These are phyloP conservation scores for Saccharomyces eubayanus DNA, from an alignment of 805 yeast genomes.

Conservation along the genomic window DNA sequence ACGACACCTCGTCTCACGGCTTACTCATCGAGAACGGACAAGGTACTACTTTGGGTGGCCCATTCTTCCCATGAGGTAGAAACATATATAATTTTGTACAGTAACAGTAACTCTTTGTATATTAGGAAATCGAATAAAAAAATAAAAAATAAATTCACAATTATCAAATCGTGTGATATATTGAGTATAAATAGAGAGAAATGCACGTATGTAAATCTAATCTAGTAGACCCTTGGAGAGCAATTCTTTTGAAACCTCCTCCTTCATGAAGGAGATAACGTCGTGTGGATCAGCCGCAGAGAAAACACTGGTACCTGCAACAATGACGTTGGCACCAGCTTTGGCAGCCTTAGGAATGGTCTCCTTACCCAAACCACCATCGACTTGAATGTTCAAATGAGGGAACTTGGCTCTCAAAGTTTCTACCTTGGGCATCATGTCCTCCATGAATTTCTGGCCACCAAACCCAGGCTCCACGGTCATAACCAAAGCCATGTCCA, in stretches of 20 bases:
- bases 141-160: not conserved
- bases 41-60: slow-evolving; percentile 83
- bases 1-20: slow-evolving; percentile 41
- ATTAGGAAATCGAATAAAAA: not conserved
- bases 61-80: slow-evolving; percentile 38
- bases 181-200: slow-evolving; percentile 1
- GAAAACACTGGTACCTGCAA: slow-evolving; percentile 93
- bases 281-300: slow-evolving; percentile 71
- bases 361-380: slow-evolving; percentile 87
- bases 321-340: slow-evolving; percentile 97
- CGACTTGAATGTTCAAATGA: slow-evolving; percentile 81
- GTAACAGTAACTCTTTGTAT: not conserved
- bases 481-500: slow-evolving; percentile 96
- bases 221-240: slow-evolving; percentile 38
- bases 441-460: slow-evolving; percentile 91
- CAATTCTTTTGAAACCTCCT: slow-evolving; percentile 47
- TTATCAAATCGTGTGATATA: not conserved
- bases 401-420: slow-evolving; percentile 67
- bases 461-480: slow-evolving; percentile 99
- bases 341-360: slow-evolving; percentile 84
- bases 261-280: slow-evolving; percentile 62
- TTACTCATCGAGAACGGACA: slow-evolving; percentile 45
- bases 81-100: slow-evolving; percentile 11
- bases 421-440: slow-evolving; percentile 94
- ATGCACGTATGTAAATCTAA: slow-evolving; percentile 2